Evolutionary conservation across 768 basidiomycete genomes (phyloP).

Genomic region (Podaxis sp.): DNA sequence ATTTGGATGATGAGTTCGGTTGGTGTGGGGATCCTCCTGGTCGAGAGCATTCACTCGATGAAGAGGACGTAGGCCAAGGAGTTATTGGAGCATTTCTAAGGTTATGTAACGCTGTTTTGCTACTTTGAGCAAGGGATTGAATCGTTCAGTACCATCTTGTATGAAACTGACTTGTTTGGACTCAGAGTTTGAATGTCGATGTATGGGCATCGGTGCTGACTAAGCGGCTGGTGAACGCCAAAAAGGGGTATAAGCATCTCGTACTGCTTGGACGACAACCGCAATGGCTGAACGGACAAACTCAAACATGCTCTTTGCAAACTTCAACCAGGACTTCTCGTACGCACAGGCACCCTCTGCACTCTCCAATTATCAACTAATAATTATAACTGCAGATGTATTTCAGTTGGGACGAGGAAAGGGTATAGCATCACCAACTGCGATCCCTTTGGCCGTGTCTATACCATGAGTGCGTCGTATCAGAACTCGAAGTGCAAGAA

Average conservation of each 20-base stretch:
- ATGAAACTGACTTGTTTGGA: no score
- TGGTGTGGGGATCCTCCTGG: no score
- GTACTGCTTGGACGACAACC: neutral
- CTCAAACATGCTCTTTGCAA: conserved; percentile 73
- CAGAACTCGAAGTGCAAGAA: neutral
- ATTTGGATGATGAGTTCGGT: no score
- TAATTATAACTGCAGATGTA: conserved; percentile 51
- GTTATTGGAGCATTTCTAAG: no score
- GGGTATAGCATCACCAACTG: conserved; percentile 98
- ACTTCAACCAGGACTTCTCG: conserved; percentile 99
- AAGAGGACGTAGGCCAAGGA: no score
- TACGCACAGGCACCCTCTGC: conserved; percentile 35
- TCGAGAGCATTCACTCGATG: no score
- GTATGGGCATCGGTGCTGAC: neutral
- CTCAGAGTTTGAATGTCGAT: no score
- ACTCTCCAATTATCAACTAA: neutral
- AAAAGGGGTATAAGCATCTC: neutral
- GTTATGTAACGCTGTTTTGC: no score
- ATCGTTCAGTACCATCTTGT: no score
- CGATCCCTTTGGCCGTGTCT: conserved; percentile 96
- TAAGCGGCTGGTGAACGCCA: neutral
- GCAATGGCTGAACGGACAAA: conserved; percentile 42
- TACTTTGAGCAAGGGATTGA: no score
- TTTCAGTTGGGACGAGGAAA: conserved; percentile 92
- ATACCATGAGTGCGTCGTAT: conserved; percentile 77